Percentiles rank a stretch among this genome's conserved stretches.
These are phyloP conservation scores for Monosporascus sp. DNA, from an alignment of 2,329 filamentous ascomycete species.

Conservation along the genomic window DNA sequence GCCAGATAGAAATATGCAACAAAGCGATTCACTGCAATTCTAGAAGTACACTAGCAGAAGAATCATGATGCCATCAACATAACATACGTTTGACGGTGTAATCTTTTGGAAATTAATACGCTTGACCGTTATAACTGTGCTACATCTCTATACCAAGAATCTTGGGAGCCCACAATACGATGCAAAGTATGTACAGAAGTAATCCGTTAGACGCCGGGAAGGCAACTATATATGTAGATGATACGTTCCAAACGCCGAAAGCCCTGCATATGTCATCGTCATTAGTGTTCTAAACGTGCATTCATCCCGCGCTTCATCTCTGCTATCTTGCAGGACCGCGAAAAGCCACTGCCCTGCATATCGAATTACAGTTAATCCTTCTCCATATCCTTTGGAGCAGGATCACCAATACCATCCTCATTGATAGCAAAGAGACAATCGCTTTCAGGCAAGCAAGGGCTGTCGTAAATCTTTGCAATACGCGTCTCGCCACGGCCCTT, in stretches of 20 bases:
- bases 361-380: slow-evolving; percentile 42
- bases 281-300: neutral
- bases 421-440: slow-evolving; percentile 96
- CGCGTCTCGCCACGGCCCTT: slow-evolving; percentile 93
- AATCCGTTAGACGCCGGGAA: neutral
- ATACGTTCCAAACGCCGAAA: neutral
- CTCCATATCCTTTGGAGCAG: slow-evolving; percentile 90
- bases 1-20: too few species aligned
- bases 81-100: too few species aligned
- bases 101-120: too few species aligned
- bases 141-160: too few species aligned
- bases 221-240: neutral
- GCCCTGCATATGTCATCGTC: neutral
- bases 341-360: too few species aligned
- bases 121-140: too few species aligned
- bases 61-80: too few species aligned
- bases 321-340: neutral
- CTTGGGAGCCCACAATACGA: neutral
- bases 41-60: too few species aligned
- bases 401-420: slow-evolving; percentile 94
- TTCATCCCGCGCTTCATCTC: neutral
- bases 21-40: too few species aligned
- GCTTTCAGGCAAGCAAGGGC: slow-evolving; percentile 91
- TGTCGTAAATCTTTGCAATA: slow-evolving; percentile 99
- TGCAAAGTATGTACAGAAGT: neutral